Base-by-base conservation (phyloP, 2,329 filamentous ascomycete genomes). In the Esteya vermicola region DNA sequence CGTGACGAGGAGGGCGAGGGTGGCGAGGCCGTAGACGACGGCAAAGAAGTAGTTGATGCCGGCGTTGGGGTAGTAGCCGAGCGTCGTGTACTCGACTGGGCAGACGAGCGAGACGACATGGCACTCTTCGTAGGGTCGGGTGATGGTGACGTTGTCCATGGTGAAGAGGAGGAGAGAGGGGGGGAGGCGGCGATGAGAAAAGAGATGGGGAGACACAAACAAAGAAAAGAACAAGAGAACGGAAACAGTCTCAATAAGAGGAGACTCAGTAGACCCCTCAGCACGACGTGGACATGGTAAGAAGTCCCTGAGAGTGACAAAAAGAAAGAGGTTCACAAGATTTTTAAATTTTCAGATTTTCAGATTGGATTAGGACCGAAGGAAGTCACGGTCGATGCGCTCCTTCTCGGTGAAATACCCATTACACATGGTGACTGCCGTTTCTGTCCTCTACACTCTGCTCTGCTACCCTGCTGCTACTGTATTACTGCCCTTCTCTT, bases 41-140 rank as follows among this genome's bases (percentile, higher is more conserved):
- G 64, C 57, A 52, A 72, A 70, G 50, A 76, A 68, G 48, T 64
- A 58, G 52, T 74, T 72, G 47, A 70, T 65, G 36, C 66, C 65
- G n/a, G 64, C 51, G 48, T 70, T 73, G 7, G 73, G 73, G 26
- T 63, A 61, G 56, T 77, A 77, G 36, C 70, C 70, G 26, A 71
- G 57, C 12, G 71, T 68, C 3, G 70, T 74, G 23, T 55, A 58
- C 31, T 57, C 43, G 47, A 74, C 68, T n/a, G 69, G 68, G 46
- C 71, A 75, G 30, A 48, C 41, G 3, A 50, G 42, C 9, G 59
- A 58, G 44, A 73, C 55, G 14, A 59, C 51, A 6, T 48, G 56
- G 47, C 63, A 67, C 16, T 50, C 42, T 36, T 51, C 48, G 42
- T 45, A 52, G 5, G 53, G 50, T 33, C 51, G 41, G 50, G 40